phyloP scores from a whole-genome alignment of 352 stramenopile genomes.

The Peronospora farinosa region DNA sequence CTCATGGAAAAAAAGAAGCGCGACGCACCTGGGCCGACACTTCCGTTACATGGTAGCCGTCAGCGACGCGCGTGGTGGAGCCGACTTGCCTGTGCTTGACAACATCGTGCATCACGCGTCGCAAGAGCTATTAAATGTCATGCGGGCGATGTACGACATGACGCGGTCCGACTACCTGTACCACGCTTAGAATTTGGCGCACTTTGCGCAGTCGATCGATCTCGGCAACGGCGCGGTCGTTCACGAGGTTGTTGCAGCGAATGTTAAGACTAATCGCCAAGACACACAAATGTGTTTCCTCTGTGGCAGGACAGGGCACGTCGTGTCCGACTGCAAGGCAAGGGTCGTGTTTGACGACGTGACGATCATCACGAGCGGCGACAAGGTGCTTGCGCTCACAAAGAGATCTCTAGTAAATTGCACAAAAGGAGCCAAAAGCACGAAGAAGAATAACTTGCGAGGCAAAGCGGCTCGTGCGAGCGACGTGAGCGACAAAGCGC shows the following conservation, averaged over 20 bases:
- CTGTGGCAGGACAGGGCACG: no score
- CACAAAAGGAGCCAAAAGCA: no score
- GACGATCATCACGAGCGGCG: no score
- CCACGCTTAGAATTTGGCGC: neutral
- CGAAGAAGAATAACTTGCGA: no score
- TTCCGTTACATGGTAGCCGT: constrained; percentile 1
- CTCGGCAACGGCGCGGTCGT: neutral
- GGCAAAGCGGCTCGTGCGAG: neutral
- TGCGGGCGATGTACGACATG: constrained; percentile 3
- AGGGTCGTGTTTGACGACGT: no score
- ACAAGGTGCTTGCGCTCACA: no score
- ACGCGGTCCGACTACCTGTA: constrained; percentile 3
- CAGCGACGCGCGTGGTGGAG: no score
- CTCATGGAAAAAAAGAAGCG: neutral
- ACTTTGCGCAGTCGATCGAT: no score
- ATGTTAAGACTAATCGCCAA: neutral
- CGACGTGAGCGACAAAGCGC: neutral
- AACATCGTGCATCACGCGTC: constrained; percentile 12
- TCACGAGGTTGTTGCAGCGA: neutral
- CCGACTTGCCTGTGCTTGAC: constrained; percentile 4
- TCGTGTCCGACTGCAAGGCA: no score
- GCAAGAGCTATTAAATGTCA: neutral
- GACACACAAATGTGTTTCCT: no score
- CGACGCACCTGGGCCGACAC: constrained; percentile 3
- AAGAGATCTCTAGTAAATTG: no score